These are phyloP conservation scores for Marchantia polymorpha DNA, from an alignment of 225 moss, liverwort and hornwort species.

Conservation along the genomic window DNA sequence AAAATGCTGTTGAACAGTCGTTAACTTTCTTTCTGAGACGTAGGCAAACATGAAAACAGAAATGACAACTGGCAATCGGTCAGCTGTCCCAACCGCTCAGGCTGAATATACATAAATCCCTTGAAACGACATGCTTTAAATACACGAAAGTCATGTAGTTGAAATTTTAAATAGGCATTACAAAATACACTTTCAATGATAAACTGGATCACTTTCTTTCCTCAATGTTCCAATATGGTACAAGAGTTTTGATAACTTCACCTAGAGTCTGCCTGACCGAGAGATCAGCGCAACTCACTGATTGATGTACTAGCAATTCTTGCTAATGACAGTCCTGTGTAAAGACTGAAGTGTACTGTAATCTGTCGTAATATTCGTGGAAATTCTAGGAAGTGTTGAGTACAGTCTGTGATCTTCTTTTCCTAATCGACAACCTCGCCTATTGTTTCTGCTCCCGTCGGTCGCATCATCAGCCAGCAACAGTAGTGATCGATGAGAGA, in stretches of 20 bases:
- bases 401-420: background rate
- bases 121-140: no score
- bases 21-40: no score
- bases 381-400: background rate
- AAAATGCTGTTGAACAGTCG: no score
- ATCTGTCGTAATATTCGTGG: background rate
- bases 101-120: no score
- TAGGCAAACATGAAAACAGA: no score
- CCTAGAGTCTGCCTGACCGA: background rate
- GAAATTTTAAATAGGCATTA: no score
- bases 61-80: no score
- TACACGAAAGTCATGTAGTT: no score
- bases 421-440: background rate
- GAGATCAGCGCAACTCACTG: background rate
- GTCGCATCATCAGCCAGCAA: no score
- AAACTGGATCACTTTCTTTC: background rate
- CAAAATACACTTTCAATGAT: background rate
- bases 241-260: background rate
- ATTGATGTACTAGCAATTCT: background rate
- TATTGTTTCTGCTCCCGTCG: background rate
- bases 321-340: background rate
- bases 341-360: background rate
- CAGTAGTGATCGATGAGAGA: background rate
- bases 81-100: no score
- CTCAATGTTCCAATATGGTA: conserved; percentile 17